Percentiles rank a stretch among this genome's conserved stretches.
Conservation (phyloP, 768 basidiomycete genomes). For the Russula earlei region DNA sequence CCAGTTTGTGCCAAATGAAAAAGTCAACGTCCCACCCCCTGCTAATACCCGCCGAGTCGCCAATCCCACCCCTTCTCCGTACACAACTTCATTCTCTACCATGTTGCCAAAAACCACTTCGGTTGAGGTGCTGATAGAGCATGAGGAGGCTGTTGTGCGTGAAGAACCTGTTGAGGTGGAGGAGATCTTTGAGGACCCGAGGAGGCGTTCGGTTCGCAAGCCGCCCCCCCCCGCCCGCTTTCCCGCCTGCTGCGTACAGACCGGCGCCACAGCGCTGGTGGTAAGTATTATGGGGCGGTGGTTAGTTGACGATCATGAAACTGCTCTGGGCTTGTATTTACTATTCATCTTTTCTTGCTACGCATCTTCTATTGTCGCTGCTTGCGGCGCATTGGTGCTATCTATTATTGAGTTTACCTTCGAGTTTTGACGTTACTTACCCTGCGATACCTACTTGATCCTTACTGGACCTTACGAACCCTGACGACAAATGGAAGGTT, state of each 20-base stretch:
- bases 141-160: slow-evolving; percentile 33
- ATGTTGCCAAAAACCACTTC: slow-evolving; percentile 64
- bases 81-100: slow-evolving; percentile 46
- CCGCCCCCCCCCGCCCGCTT: slow-evolving; percentile 37
- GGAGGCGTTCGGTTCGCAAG: slow-evolving; percentile 32
- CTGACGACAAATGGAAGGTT: slow-evolving; percentile 19
- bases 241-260: slow-evolving; percentile 29
- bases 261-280: slow-evolving; percentile 16
- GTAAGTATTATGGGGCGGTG: slow-evolving; percentile 12
- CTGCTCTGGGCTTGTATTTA: slow-evolving; percentile 18
- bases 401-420: slow-evolving; percentile 10
- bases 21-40: slow-evolving; percentile 63
- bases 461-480: slow-evolving; percentile 15
- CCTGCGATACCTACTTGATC: slow-evolving; percentile 14
- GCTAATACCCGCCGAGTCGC: slow-evolving; percentile 71
- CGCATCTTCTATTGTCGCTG: slow-evolving; percentile 17
- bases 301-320: slow-evolving; percentile 10
- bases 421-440: slow-evolving; percentile 4
- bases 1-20: slow-evolving; percentile 27
- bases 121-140: slow-evolving; percentile 51
- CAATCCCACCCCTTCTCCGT: slow-evolving; percentile 58
- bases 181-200: slow-evolving; percentile 37
- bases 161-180: slow-evolving; percentile 29
- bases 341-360: slow-evolving; percentile 10
- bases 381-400: slow-evolving; percentile 9